These are phyloP conservation scores for Rhynchospora breviuscula DNA, from an alignment of 176 grass and related monocot genomes.

Conservation along the genomic window DNA sequence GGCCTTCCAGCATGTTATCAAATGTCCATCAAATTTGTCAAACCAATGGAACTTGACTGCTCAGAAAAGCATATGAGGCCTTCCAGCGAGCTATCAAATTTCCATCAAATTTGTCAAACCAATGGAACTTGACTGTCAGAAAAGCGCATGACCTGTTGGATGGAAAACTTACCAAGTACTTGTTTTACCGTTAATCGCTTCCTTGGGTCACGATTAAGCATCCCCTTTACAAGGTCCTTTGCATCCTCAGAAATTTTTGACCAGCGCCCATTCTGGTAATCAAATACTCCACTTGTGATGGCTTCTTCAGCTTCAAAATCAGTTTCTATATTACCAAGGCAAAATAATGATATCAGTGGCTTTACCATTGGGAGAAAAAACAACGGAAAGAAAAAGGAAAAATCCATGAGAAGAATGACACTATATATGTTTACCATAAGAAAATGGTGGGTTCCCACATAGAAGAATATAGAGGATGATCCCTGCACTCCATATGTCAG, in stretches of 20 bases:
- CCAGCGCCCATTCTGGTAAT: neutral
- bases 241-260: neutral
- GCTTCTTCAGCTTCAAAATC: neutral
- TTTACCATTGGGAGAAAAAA: neutral
- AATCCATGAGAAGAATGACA: neutral
- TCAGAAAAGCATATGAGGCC: no score
- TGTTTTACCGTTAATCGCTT: neutral
- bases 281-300: neutral
- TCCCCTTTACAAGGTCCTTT: neutral
- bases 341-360: neutral
- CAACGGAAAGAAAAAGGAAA: neutral
- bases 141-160: neutral
- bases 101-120: no score
- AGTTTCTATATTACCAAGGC: slow-evolving; percentile 4
- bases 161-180: slow-evolving; percentile 16
- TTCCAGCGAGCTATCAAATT: no score
- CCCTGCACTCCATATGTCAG: slow-evolving; percentile 10
- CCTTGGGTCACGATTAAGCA: slow-evolving; percentile 2
- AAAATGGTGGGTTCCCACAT: neutral
- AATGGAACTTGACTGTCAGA: neutral
- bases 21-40: no score
- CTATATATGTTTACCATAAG: neutral
- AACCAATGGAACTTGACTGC: no score
- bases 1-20: no score
- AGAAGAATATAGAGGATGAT: neutral